Percentiles rank a stretch among this genome's conserved stretches.
Conservation (phyloP, 2,329 filamentous ascomycete genomes). For the Monosporascus cannonballus region DNA sequence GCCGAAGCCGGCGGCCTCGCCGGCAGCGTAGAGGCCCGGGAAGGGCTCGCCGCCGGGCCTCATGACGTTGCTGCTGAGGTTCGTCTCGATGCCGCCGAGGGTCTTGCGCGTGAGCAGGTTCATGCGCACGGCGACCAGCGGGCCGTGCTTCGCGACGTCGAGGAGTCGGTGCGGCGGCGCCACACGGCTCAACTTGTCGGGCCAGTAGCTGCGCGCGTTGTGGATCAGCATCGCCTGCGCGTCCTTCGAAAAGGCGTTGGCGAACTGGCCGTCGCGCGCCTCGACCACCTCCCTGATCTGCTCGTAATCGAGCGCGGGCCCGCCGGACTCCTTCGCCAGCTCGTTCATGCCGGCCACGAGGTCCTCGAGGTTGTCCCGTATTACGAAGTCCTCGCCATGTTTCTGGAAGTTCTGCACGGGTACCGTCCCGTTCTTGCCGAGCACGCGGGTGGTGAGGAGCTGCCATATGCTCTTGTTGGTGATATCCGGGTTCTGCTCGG, state of each 20-base stretch:
- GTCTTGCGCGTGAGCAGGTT: constrained; percentile 57
- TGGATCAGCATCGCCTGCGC: constrained; percentile 56
- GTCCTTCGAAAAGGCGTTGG: constrained; percentile 53
- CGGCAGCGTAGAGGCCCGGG: constrained; percentile 52
- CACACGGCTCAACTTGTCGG: constrained; percentile 45
- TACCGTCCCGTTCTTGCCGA: constrained; percentile 45
- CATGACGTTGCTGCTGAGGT: constrained; percentile 51
- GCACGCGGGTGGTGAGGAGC: constrained; percentile 41
- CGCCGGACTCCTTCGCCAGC: constrained; percentile 39
- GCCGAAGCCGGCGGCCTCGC: constrained; percentile 55
- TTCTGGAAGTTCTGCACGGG: constrained; percentile 54
- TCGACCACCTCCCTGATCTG: constrained; percentile 42
- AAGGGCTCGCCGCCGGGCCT: constrained; percentile 41
- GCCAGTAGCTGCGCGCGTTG: constrained; percentile 50
- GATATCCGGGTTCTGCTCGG: constrained; percentile 57
- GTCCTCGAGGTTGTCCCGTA: constrained; percentile 48
- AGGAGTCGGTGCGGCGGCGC: constrained; percentile 48
- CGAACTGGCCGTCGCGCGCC: constrained; percentile 48
- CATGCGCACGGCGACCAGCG: constrained; percentile 54
- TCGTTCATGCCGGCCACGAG: constrained; percentile 55
- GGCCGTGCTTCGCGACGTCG: constrained; percentile 45
- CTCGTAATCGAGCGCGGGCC: constrained; percentile 40
- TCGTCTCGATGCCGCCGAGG: constrained; percentile 54
- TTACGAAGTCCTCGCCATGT: constrained; percentile 53
- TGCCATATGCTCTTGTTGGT: constrained; percentile 51